Base-by-base conservation (phyloP, 345 rosid genomes). In the Populus euphratica region DNA sequence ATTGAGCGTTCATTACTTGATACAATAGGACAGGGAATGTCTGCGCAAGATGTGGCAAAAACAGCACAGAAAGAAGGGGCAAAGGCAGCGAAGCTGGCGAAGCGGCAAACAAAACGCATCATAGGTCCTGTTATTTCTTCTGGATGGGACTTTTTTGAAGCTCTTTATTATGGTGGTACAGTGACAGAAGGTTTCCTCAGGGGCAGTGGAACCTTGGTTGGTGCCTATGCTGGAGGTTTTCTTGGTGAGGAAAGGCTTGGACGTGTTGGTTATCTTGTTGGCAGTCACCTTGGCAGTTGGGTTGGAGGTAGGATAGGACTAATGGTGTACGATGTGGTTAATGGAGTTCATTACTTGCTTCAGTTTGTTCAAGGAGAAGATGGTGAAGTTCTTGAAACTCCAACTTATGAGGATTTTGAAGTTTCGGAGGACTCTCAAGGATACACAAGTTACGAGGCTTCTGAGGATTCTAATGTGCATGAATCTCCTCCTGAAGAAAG, bases 71-170 rank as follows among this genome's bases (percentile, higher is more conserved):
- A 62, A 79, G 97, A 90, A 59, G 99, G 98, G 64, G 89, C 79
- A 52, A 94, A 92, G 81, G 99, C 98, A 0, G 99, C 97, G 6
- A 93, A 96, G 77, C 65, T 91, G n/a, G 97, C 94, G 0, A 89
- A 79, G 2, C 83, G 79, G 47, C 91, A 93, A 79, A 92, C 98
- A 23, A 92, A 89, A 81, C 93, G 98, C 47, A 87, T 92, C 35
- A 81, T 92, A 78, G 99, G 99, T 21, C 99, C 99, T 25, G 83
- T 96, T 27, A 87, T 96, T n/a, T 88, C 99, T 65, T 87, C 93
- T 4, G 97, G 98, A 8, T 91, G 99, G 99, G 97, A 96, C 85
- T 96, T 93, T 81, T 96, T 96, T 25, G 99, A 96, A 80, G 97
- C 99, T 11, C 61, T 96, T 54, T 96, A 96, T 81, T 92, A 90